Percentiles rank a stretch among this genome's conserved stretches.
These are phyloP conservation scores for Lachnellula suecica DNA, from an alignment of 2,329 filamentous ascomycete species.

Conservation along the genomic window DNA sequence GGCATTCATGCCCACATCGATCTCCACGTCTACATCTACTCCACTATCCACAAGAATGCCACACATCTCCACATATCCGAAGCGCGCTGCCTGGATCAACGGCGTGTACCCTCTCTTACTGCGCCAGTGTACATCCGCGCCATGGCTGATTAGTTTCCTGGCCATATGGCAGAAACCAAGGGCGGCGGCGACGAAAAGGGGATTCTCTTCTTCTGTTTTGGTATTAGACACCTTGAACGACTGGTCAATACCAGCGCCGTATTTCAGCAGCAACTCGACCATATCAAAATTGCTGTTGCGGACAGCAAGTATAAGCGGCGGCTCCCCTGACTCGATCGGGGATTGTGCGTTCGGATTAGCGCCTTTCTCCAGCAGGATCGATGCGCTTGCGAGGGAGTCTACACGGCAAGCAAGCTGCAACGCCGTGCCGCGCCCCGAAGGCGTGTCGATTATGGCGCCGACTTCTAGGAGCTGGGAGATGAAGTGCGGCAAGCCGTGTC, in stretches of 20 bases:
- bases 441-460: not conserved
- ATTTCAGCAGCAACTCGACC: not conserved
- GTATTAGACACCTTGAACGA: no score
- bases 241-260: not conserved
- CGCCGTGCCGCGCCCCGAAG: not conserved
- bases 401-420: not conserved
- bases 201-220: no score
- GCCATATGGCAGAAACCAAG: no score
- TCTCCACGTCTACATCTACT: not conserved
- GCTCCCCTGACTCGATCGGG: not conserved
- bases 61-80: not conserved
- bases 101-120: no score
- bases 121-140: no score
- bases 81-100: not conserved
- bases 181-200: no score
- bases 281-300: not conserved
- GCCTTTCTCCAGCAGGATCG: not conserved
- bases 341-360: not conserved
- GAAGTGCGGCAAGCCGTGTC: not conserved
- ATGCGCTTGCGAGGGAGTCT: not conserved
- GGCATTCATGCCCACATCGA: no score
- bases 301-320: not conserved
- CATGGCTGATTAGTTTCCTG: no score
- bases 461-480: not conserved
- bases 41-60: not conserved